phyloP scores from a whole-genome alignment of 73 alveolate species.

The Paramecium sonneborni region DNA sequence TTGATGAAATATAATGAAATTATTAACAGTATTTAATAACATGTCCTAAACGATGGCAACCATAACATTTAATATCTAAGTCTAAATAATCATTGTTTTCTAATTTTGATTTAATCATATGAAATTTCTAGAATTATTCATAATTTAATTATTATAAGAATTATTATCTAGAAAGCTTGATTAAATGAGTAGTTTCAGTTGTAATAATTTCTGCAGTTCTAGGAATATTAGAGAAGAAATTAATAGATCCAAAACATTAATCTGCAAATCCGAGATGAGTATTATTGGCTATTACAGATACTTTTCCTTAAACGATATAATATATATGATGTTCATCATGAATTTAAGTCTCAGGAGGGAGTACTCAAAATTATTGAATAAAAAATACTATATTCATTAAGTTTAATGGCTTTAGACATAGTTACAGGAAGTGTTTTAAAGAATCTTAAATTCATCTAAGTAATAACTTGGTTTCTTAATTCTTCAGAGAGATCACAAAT shows the following conservation, averaged over 20 bases:
- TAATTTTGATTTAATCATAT: neutral
- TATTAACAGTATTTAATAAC: neutral
- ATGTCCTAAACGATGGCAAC: neutral
- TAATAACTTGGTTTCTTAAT: neutral
- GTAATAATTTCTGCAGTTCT: constrained; percentile 65
- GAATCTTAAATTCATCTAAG: neutral
- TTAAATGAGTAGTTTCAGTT: constrained; percentile 32
- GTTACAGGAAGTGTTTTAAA: neutral
- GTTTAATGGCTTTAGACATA: neutral
- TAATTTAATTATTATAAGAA: neutral
- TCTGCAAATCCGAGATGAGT: neutral
- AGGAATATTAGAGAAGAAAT: constrained; percentile 65
- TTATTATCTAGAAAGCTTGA: neutral
- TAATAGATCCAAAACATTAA: constrained; percentile 73
- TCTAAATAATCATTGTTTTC: neutral
- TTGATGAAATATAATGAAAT: neutral
- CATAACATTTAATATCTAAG: neutral
- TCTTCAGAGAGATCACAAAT: neutral
- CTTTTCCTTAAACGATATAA: neutral
- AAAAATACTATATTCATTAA: neutral
- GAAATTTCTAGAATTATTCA: neutral
- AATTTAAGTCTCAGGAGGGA: constrained; percentile 3
- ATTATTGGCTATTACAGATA: neutral
- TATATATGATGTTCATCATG: neutral
- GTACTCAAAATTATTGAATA: neutral